phyloP scores from a whole-genome alignment of 108 stramenopile genomes.

The Cyclotella atomus region DNA sequence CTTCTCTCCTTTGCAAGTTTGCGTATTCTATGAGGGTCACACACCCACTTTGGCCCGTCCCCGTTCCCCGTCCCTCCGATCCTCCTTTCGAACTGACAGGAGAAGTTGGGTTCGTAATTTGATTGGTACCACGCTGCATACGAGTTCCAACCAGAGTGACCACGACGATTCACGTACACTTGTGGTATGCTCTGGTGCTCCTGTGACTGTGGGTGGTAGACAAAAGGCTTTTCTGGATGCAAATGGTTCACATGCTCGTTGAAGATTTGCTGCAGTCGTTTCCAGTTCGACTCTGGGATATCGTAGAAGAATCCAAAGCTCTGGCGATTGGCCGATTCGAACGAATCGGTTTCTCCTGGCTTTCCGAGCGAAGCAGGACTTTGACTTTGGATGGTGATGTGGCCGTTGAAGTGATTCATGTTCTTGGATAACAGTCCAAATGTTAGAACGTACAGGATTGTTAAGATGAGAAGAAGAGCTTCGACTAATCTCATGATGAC shows the following conservation, averaged over 20 bases:
- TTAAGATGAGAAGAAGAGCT: not conserved
- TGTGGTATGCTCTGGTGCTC: not conserved
- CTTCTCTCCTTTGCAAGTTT: conserved; percentile 24
- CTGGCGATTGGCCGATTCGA: conserved; percentile 27
- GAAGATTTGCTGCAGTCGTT: conserved; percentile 25
- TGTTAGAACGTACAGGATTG: not conserved
- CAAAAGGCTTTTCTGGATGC: conserved; percentile 24
- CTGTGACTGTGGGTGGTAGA: conserved; percentile 10
- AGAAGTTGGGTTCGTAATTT: conserved; percentile 67
- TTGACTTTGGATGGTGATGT: not conserved
- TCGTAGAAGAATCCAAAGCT: conserved; percentile 52
- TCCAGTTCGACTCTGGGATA: conserved; percentile 45
- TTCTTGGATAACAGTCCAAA: not conserved
- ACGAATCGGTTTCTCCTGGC: not conserved
- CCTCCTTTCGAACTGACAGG: conserved; percentile 57
- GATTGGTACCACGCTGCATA: not conserved
- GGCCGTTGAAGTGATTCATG: not conserved
- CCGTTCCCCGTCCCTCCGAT: conserved; percentile 48
- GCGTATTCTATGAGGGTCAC: conserved; percentile 61
- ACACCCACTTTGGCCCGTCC: conserved; percentile 59
- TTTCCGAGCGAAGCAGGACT: no score
- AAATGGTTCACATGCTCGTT: conserved; percentile 24
- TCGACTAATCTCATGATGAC: no score
- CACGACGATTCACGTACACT: not conserved
- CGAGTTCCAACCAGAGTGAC: not conserved